phyloP scores from a whole-genome alignment of 2,329 filamentous ascomycete species.

The Aspergillus arachidicola region DNA sequence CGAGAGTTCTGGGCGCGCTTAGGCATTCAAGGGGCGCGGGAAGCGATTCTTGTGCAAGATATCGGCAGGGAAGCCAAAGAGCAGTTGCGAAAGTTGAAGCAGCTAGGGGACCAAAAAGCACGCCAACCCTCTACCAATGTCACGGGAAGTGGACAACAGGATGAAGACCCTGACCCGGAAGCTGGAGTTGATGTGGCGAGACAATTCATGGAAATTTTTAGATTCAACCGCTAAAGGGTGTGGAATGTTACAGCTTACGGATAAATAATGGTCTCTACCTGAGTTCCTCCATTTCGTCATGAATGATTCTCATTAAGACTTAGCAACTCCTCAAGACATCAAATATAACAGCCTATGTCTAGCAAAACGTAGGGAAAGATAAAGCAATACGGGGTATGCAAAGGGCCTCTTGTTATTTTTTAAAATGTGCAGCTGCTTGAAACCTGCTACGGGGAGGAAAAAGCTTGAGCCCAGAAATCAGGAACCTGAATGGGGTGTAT shows the following conservation, averaged over 20 bases:
- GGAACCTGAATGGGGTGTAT: slow-evolving; percentile 8
- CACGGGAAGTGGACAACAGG: slow-evolving; percentile 20
- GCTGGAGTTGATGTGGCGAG: slow-evolving; percentile 45
- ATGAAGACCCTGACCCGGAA: slow-evolving; percentile 37
- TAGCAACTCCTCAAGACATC: background rate
- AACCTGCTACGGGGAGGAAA: slow-evolving; percentile 16
- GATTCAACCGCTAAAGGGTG: slow-evolving; percentile 40
- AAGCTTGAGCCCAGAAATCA: slow-evolving; percentile 7
- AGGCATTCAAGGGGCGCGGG: slow-evolving; percentile 39
- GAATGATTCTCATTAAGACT: background rate
- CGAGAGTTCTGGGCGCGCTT: slow-evolving; percentile 45
- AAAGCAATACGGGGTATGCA: background rate
- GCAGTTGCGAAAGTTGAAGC: slow-evolving; percentile 27
- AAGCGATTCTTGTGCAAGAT: slow-evolving; percentile 46
- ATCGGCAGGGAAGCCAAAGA: slow-evolving; percentile 42
- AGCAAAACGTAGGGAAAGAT: background rate
- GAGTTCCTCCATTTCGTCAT: background rate
- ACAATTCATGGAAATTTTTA: slow-evolving; percentile 50
- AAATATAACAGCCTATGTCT: background rate
- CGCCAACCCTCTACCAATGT: slow-evolving; percentile 4
- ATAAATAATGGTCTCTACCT: background rate
- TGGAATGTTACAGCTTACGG: no score
- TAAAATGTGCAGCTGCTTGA: background rate
- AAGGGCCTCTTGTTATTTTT: background rate
- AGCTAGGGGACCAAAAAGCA: slow-evolving; percentile 14